These are phyloP conservation scores for Microthlaspi erraticum DNA, from an alignment of 345 rosid genomes.

Conservation along the genomic window DNA sequence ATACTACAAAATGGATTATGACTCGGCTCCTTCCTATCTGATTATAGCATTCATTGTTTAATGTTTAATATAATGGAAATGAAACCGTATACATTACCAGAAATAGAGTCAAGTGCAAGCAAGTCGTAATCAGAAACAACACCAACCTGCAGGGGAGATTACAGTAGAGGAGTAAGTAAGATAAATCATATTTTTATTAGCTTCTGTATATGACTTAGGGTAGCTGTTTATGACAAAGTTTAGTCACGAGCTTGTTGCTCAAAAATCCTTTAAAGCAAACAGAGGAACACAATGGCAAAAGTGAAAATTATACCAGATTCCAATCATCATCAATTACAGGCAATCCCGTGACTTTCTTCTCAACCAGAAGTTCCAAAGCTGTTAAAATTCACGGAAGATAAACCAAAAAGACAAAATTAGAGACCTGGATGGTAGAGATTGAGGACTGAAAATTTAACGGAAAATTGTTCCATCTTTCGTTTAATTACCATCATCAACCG, in stretches of 20 bases:
- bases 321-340: slow-evolving; percentile 92
- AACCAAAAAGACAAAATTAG: slow-evolving; percentile 5
- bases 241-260: background rate
- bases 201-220: too few relatives aligned
- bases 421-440: background rate
- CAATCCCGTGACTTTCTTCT: slow-evolving; percentile 85
- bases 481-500: slow-evolving; percentile 80
- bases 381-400: slow-evolving; percentile 28
- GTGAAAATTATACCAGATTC: slow-evolving; percentile 63
- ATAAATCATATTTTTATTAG: too few relatives aligned
- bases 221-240: background rate
- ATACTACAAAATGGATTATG: background rate
- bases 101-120: slow-evolving; percentile 81
- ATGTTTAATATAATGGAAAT: background rate
- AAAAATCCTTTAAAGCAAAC: background rate
- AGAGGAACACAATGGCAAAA: slow-evolving; percentile 3
- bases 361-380: slow-evolving; percentile 84
- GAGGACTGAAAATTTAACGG: background rate
- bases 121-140: slow-evolving; percentile 97
- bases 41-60: background rate
- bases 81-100: slow-evolving; percentile 58
- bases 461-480: background rate
- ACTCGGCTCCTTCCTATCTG: background rate
- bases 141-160: slow-evolving; percentile 69
- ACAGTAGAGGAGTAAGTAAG: slow-evolving; percentile 9